Conservation (phyloP, 139 green algal genomes). For the Klebsormidium nitens region DNA sequence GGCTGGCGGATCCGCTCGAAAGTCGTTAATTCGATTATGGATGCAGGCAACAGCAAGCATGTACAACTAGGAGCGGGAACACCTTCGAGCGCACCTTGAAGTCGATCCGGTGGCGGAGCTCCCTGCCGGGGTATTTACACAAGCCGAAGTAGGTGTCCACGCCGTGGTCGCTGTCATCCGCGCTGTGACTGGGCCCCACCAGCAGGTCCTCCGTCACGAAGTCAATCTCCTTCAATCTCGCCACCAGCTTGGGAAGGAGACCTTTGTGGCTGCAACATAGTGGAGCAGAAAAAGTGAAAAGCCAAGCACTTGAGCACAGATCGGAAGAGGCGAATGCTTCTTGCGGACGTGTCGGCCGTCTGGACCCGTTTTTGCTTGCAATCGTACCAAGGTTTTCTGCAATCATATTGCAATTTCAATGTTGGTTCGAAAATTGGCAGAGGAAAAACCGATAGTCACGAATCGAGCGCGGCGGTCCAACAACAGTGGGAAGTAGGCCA, state of each 20-base stretch:
- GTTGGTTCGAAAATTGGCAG: too few species aligned
- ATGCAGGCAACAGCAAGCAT: background rate
- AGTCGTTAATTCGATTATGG: background rate
- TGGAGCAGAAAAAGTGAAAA: background rate
- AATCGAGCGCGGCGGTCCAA: too few species aligned
- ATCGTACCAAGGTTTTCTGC: too few species aligned
- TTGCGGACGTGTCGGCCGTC: too few species aligned
- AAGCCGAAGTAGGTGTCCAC: slow-evolving; percentile 40
- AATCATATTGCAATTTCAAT: too few species aligned
- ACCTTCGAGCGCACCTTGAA: slow-evolving; percentile 18
- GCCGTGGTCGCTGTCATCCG: slow-evolving; percentile 11
- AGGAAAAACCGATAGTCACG: too few species aligned
- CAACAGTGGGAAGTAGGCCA: too few species aligned
- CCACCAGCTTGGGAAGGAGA: slow-evolving; percentile 10
- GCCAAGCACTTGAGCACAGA: too few species aligned
- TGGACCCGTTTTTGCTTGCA: too few species aligned
- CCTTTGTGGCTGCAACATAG: slow-evolving; percentile 15
- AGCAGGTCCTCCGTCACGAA: slow-evolving; percentile 35
- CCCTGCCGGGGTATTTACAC: slow-evolving; percentile 28
- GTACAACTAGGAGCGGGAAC: background rate
- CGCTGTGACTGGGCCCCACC: slow-evolving; percentile 12
- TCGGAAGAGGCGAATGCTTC: too few species aligned
- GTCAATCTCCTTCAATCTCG: slow-evolving; percentile 14
- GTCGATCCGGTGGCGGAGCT: slow-evolving; percentile 28
- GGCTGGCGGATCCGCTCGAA: background rate